Percentiles rank a stretch among this genome's conserved stretches.
phyloP scores from a whole-genome alignment of 192 early-diverging fungal species.

The Coemansia aciculifera region DNA sequence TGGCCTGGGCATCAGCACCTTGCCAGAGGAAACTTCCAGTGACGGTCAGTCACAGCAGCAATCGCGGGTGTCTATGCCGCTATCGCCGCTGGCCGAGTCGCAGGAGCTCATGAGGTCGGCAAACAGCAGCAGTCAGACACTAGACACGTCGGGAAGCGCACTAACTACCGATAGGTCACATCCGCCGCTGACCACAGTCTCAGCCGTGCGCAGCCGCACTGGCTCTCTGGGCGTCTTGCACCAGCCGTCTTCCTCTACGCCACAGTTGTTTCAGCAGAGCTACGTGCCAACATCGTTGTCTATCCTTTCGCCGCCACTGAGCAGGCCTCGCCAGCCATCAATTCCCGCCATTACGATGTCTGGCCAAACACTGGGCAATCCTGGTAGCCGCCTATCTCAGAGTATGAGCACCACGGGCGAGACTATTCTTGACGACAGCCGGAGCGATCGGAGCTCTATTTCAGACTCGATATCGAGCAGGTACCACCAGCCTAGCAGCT shows the following conservation, averaged over 20 bases:
- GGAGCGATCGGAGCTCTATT: slow-evolving; percentile 51
- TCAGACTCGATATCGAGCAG: slow-evolving; percentile 47
- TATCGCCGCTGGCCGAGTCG: slow-evolving; percentile 47
- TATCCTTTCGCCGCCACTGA: background rate
- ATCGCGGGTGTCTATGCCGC: slow-evolving; percentile 4
- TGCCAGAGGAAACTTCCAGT: background rate
- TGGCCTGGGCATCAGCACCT: slow-evolving; percentile 22
- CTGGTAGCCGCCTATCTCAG: slow-evolving; percentile 31
- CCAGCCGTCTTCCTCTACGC: background rate
- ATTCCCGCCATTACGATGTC: background rate
- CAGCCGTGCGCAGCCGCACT: slow-evolving; percentile 18
- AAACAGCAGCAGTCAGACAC: slow-evolving; percentile 23
- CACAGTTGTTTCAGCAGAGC: slow-evolving; percentile 23
- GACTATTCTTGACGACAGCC: slow-evolving; percentile 28
- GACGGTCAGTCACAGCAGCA: slow-evolving; percentile 13
- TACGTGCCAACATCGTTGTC: background rate
- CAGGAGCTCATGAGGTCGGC: slow-evolving; percentile 28
- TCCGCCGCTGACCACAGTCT: background rate
- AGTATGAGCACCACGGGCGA: slow-evolving; percentile 23
- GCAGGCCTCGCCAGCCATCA: slow-evolving; percentile 2
- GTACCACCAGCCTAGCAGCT: slow-evolving; percentile 27
- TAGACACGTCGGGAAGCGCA: slow-evolving; percentile 12
- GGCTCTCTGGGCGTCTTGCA: slow-evolving; percentile 33
- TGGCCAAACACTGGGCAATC: background rate
- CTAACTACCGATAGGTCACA: slow-evolving; percentile 4